Evolutionary conservation across 768 basidiomycete species (phyloP).

Genomic region (Mycena rebaudengoi): DNA sequence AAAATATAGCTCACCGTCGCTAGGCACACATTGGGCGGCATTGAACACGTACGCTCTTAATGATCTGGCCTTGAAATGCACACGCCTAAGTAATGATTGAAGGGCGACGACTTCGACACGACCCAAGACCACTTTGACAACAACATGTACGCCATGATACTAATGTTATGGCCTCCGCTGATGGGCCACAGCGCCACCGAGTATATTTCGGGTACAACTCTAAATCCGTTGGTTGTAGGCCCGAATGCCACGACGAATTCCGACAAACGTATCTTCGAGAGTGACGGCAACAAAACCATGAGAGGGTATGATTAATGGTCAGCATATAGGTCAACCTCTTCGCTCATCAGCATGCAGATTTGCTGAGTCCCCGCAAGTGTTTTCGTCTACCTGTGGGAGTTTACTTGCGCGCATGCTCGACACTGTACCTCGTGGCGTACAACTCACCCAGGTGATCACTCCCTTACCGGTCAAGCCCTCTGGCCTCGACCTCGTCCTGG

Average conservation of each 20-base stretch:
- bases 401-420: conserved; percentile 11
- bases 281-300: conserved; percentile 15
- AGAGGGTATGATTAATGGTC: neutral
- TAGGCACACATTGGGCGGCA: conserved; percentile 4
- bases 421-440: conserved; percentile 6
- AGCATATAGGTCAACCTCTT: too few relatives aligned
- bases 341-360: neutral
- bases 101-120: neutral
- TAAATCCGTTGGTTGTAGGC: conserved; percentile 1
- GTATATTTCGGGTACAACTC: conserved; percentile 5
- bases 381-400: neutral
- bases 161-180: neutral
- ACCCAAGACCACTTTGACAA: conserved; percentile 2
- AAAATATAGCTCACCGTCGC: too few relatives aligned
- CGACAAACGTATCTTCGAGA: conserved; percentile 6
- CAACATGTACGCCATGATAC: neutral
- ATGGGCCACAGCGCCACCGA: conserved; percentile 16
- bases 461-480: conserved; percentile 4
- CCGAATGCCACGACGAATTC: conserved; percentile 6
- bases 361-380: neutral
- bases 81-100: neutral
- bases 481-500: neutral
- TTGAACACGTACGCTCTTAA: neutral
- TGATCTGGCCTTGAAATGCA: neutral
- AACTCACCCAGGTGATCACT: conserved; percentile 11